Evolutionary conservation across 2,329 filamentous ascomycete species (phyloP).

Genomic region (Bimuria novae-zelandiae): DNA sequence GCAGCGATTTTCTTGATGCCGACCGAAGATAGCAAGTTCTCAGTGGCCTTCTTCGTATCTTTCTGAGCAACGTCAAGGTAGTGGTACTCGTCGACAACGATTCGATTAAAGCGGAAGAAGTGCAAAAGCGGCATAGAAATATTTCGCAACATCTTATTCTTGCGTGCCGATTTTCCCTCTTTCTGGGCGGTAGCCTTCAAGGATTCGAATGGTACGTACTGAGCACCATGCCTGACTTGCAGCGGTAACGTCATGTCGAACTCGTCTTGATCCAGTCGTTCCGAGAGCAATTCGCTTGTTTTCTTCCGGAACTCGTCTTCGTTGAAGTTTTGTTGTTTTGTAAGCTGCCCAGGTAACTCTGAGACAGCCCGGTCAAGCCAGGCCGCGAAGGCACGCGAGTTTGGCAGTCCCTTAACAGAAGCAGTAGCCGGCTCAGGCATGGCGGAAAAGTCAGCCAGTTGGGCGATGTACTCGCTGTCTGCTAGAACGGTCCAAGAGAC

Average conservation of each 20-base stretch:
- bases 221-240: constrained; percentile 43
- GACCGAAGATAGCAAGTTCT: constrained; percentile 28
- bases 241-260: constrained; percentile 47
- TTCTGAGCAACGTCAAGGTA: constrained; percentile 52
- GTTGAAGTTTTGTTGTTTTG: constrained; percentile 38
- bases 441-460: constrained; percentile 57
- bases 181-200: neutral
- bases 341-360: constrained; percentile 50
- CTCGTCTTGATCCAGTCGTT: constrained; percentile 36
- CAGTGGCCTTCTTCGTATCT: neutral
- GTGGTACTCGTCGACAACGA: constrained; percentile 69
- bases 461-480: constrained; percentile 53
- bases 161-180: neutral
- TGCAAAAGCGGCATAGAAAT: constrained; percentile 53
- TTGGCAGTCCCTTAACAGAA: constrained; percentile 20
- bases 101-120: constrained; percentile 63
- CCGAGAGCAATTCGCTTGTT: constrained; percentile 25
- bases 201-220: constrained; percentile 33
- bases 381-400: constrained; percentile 56
- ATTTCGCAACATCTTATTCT: neutral
- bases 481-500: constrained; percentile 58
- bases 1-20: constrained; percentile 54
- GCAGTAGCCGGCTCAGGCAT: constrained; percentile 41
- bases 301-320: constrained; percentile 33
- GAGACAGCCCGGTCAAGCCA: constrained; percentile 57